Conservation (phyloP, 1,284 basidiomycete genomes). For the Trichosporon sp. region DNA sequence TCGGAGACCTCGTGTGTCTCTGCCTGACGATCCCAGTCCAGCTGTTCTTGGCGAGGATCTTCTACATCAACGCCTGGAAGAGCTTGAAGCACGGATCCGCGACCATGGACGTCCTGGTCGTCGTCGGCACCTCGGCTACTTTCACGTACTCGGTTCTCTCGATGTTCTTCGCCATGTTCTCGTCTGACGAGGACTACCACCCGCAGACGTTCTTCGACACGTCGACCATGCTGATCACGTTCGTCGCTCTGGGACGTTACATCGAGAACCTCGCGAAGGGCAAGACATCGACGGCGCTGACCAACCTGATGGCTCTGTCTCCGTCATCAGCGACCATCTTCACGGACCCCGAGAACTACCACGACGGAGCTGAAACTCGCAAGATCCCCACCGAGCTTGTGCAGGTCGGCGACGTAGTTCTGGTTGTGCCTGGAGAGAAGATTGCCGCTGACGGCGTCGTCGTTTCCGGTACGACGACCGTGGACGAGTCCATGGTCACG, state of each 20-base stretch:
- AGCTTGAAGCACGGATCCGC: conserved; percentile 81
- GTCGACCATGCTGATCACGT: conserved; percentile 96
- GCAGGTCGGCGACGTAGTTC: conserved; percentile 88
- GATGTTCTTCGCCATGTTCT: conserved; percentile 65
- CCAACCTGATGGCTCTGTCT: conserved; percentile 89
- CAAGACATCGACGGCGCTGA: conserved; percentile 91
- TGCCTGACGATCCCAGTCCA: conserved; percentile 87
- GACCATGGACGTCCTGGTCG: conserved; percentile 88
- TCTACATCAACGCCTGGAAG: conserved; percentile 87
- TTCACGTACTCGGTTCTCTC: conserved; percentile 80
- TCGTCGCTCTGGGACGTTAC: conserved; percentile 91
- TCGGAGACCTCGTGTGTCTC: conserved; percentile 78
- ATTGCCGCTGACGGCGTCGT: conserved; percentile 94
- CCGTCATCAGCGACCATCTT: conserved; percentile 96
- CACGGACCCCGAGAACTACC: conserved; percentile 53
- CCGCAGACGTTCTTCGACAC: conserved; percentile 98
- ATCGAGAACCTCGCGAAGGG: conserved; percentile 97
- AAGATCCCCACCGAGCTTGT: conserved; percentile 90
- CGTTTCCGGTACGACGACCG: conserved; percentile 72
- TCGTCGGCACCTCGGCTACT: conserved; percentile 89
- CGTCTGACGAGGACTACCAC: conserved; percentile 57
- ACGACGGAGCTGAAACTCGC: conserved; percentile 71
- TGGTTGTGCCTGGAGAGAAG: conserved; percentile 94
- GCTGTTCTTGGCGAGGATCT: conserved; percentile 81
- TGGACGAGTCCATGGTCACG: conserved; percentile 97